Base-by-base conservation (phyloP, 202 grass and related monocot genomes). In the Sporobolus alterniflorus region DNA sequence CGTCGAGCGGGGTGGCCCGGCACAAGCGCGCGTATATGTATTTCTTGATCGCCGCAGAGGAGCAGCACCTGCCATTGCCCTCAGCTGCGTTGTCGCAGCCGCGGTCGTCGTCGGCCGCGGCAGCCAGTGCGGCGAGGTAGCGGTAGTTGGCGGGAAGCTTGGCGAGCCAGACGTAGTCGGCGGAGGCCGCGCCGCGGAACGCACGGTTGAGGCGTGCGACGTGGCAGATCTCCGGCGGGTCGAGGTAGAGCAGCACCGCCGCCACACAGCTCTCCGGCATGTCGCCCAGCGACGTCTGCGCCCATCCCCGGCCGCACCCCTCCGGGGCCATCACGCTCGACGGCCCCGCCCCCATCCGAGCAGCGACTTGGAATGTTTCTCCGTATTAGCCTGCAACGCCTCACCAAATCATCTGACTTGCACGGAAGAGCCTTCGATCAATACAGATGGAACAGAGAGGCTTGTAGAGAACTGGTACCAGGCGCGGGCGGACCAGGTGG, bases 231-330 rank as follows among this genome's bases (percentile, higher is more conserved):
- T 96, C 88, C 3, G 80, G 90, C 67, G 93, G 93, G 75, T 92
- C 93, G 73, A 96, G 85, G 82, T 86, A 82, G 61, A 87, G 79
- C 71, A 96, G 52, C 79, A 96, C 85, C 67, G 83, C 71, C 74
- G 93, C 88, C 74, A 89, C 82, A 85, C 93, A 96, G 83, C 89
- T 79, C 83, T 96, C 93, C 36, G 93, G 93, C 69, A 92, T 71
- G 79, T 96, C 93, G 42, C 93, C 93, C 46, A 96, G 93, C 36
- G 86, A 87, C 59, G 89, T 90, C 73, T 78, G 81, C 1, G 31
- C 70, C 76, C 69, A 55, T 18, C 24, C 77, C 8, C 83, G 67
- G 8, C 79, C 74, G 60, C 87, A 87, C 28, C 51, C 90, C 13
- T 88, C 90, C n/a, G 82, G 60, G 18, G 73, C 78, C 73, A 65